Conservation (phyloP, 371 early-diverging fungal genomes). For the Circinella minor region DNA sequence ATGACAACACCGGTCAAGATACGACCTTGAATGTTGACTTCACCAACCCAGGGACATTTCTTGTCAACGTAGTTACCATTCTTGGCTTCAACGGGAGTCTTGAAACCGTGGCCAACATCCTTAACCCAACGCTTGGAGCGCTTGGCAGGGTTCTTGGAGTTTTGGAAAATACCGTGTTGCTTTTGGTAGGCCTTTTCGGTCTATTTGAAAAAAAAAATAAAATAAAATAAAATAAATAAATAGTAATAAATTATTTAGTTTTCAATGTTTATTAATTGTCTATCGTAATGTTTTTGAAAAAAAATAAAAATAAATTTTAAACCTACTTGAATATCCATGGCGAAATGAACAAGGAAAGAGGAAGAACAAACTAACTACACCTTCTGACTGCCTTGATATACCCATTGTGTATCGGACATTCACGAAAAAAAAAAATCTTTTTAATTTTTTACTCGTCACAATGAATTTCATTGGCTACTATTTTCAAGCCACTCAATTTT, state of each 20-base stretch:
- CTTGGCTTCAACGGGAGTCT: conserved; percentile 99
- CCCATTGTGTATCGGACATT: not conserved
- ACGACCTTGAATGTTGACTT: conserved; percentile 98
- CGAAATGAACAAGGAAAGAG: conserved; percentile 11
- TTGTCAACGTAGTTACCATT: conserved; percentile 98
- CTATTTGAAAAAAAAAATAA: conserved; percentile 32
- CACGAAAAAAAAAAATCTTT: not conserved
- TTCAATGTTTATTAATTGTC: not conserved
- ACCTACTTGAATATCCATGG: conserved; percentile 16
- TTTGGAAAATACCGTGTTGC: conserved; percentile 96
- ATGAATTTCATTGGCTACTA: not conserved
- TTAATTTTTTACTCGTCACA: conserved; percentile 2
- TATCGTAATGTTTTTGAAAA: not conserved
- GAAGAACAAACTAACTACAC: conserved; percentile 12
- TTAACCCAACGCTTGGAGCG: conserved; percentile 93
- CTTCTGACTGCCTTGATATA: not conserved
- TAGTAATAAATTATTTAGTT: not conserved
- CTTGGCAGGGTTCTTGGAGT: conserved; percentile 84
- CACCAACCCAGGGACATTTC: conserved; percentile 99
- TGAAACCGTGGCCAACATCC: conserved; percentile 99
- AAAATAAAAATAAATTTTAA: not conserved
- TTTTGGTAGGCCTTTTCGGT: conserved; percentile 95
- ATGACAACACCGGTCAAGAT: conserved; percentile 97
- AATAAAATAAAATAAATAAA: not conserved
- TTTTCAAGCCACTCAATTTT: not conserved